Base-by-base conservation (phyloP, 2,329 filamentous ascomycete species). In the Diplodia scrobiculata region DNA sequence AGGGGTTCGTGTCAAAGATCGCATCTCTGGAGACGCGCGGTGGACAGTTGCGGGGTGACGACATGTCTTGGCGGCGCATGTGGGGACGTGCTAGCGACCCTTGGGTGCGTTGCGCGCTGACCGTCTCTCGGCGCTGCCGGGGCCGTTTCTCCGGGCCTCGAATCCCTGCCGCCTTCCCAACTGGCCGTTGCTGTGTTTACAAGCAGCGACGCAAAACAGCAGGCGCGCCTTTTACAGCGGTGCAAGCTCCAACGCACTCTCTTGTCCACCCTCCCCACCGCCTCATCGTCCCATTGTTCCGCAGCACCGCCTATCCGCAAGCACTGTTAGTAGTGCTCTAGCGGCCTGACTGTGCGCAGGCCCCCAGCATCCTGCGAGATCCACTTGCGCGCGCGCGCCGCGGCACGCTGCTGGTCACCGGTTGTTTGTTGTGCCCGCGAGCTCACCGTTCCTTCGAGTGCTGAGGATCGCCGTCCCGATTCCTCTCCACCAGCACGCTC, bases 291-390 rank as follows among this genome's bases (percentile, higher is more conserved):
- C 36, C 76, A 77, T 78, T 74, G 77, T 75, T 76, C 76, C 68
- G 74, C 67, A 71, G 72, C 72, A 73, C 73, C 65, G 63, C 73
- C 72, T 77, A 50, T 65, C 38, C 77, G 75, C 45, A 29, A 75
- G 77, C 70, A 76, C 72, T 70, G 68, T 77, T 77, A 76, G 74
- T 68, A 69, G 72, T 70, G 68, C 74, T 72, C 72, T 73, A 74
- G 70, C 71, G 54, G 54, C 21, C 71, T 74, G 54, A 59, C 54
- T 59, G 54, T 59, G 54, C 54, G 54, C 38, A 19, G 21, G 25
- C 17, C 54, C 32, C 38, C 54, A 59, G 54, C 54, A 72, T 71
- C 70, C 72, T 70, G 68, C 72, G 64, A 72, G 34, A 71, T 69
- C 69, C 38, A 32, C 66, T 67, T 70, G 38, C 34, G 25, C 60